Conservation (phyloP, 176 grass and related monocot genomes). For the Triticum monococcum region DNA sequence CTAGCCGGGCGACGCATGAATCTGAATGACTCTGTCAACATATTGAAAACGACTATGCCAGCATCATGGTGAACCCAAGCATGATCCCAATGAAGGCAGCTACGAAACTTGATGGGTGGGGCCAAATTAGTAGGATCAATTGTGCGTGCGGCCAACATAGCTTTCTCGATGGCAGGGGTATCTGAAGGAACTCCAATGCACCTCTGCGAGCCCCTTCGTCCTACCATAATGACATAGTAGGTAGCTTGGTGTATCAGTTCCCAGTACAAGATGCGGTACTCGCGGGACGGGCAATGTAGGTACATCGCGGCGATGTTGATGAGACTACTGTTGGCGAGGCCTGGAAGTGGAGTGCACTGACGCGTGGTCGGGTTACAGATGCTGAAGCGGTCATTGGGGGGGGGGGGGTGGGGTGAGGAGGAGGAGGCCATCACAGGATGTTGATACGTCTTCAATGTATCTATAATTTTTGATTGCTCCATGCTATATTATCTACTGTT, state of each 20-base stretch:
- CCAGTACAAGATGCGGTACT: not conserved
- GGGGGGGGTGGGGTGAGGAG: no score
- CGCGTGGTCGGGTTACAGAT: no score
- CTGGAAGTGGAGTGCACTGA: no score
- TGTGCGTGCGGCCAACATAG: not conserved
- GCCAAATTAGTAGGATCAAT: not conserved
- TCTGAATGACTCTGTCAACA: not conserved
- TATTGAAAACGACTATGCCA: not conserved
- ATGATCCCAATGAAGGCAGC: not conserved
- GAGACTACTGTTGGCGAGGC: no score
- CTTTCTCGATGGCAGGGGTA: not conserved
- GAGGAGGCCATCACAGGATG: no score
- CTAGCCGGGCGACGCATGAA: not conserved
- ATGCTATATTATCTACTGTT: no score
- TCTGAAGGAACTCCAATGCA: not conserved
- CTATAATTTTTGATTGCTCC: no score
- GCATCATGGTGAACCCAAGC: not conserved
- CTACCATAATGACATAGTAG: not conserved
- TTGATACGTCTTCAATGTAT: no score
- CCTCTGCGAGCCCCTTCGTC: not conserved
- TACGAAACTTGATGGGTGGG: not conserved
- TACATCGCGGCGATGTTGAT: no score
- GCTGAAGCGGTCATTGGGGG: no score
- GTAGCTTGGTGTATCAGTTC: not conserved
- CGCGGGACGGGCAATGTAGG: not conserved